Base-by-base conservation (phyloP, 352 stramenopile species). In the Phytophthora kernoviae region DNA sequence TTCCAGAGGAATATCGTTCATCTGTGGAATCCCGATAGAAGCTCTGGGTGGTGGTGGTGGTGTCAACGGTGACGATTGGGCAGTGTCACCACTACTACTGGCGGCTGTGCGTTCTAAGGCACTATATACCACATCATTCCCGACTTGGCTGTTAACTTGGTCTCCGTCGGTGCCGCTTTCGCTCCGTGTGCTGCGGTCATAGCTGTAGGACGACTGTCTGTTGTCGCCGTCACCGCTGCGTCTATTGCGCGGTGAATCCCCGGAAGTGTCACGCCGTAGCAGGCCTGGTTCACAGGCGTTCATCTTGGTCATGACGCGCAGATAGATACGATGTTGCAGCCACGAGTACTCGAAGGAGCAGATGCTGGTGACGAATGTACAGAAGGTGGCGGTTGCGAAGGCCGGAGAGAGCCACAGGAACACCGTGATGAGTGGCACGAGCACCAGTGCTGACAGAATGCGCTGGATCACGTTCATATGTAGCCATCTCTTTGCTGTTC, bases 341-440 rank as follows among this genome's bases (percentile, higher is more conserved):
- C 82, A 90, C 18, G 78, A 71, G 30, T 87, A 91, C 58, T 91
- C 82, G 56, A 84, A 91, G 10, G 79, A 75, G 67, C 80, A 90
- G 42, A 87, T 70, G 21, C 69, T 84, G 26, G 62, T 83, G 12
- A 88, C 67, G 40, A 84, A 86, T 4, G 77, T 73, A 43, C 80
- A 90, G 59, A 88, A 73, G n/a, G 76, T 90, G 39, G 77, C 76
- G 21, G 80, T 90, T 27, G 77, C 75, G 52, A 87, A 83, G 26
- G 74, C 76, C 15, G 80, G 80, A 20, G 80, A 90, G 27, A 78
- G 62, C 80, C 77, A 87, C 37, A 91, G 62, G 50, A 90, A 89
- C 9, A 75, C 34, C 5, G 79, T 90, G 47, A 91, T 85, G 12
- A 86, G 62, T n/a, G 80, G 77, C 47, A 73, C 73, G 4, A 91